Percentiles rank a stretch among this genome's conserved stretches.
Evolutionary conservation across 169 alveolate genomes (phyloP).

Genomic region (Eimeria necatrix): DNA sequence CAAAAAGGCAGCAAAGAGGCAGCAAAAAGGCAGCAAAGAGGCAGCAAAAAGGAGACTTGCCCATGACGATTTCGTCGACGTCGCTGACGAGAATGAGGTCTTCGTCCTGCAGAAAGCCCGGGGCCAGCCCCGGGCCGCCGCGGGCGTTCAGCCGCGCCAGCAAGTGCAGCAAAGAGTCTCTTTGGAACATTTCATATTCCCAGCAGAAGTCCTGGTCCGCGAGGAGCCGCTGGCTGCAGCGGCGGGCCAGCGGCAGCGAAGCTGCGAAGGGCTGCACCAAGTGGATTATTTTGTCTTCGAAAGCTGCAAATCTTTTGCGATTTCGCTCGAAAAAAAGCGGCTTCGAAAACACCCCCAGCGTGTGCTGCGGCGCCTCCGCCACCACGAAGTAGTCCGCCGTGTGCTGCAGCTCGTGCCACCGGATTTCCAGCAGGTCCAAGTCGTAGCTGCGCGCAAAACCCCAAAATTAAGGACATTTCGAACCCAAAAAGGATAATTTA

Average conservation of each 20-base stretch:
- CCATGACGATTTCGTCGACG: slow-evolving; percentile 73
- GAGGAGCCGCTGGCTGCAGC: slow-evolving; percentile 14
- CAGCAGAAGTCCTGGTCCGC: slow-evolving; percentile 59
- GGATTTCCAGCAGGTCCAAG: slow-evolving; percentile 69
- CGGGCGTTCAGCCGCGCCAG: slow-evolving; percentile 60
- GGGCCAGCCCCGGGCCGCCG: too few species aligned
- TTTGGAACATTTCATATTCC: slow-evolving; percentile 61
- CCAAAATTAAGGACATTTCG: neutral
- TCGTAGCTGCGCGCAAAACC: slow-evolving; percentile 50
- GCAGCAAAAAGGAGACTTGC: too few species aligned
- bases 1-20: too few species aligned
- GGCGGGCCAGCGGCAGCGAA: slow-evolving; percentile 10
- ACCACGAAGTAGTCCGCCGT: slow-evolving; percentile 72
- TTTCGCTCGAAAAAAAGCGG: slow-evolving; percentile 59
- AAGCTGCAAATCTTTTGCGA: slow-evolving; percentile 20
- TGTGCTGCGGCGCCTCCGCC: slow-evolving; percentile 72
- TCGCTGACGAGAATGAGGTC: slow-evolving; percentile 67
- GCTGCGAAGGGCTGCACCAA: slow-evolving; percentile 49
- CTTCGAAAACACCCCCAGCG: slow-evolving; percentile 70
- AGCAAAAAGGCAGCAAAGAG: too few species aligned
- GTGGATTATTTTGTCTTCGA: slow-evolving; percentile 48
- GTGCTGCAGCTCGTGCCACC: slow-evolving; percentile 59
- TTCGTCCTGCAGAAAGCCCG: slow-evolving; percentile 31
- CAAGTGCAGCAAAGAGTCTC: slow-evolving; percentile 65
- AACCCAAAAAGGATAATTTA: neutral